phyloP scores from a whole-genome alignment of 805 yeast genomes.

The Ogataea populi-albae region DNA sequence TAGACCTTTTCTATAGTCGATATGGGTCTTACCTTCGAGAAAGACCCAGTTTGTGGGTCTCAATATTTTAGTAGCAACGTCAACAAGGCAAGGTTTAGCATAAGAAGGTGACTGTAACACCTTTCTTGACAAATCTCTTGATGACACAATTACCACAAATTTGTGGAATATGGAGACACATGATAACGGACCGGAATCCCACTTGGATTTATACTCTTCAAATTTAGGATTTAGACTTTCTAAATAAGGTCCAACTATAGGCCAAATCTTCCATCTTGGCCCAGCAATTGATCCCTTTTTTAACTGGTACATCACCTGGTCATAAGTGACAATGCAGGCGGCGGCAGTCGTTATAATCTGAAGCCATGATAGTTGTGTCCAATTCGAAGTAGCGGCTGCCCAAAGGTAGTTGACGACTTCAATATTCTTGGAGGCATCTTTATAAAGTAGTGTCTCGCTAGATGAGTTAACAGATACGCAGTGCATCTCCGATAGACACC shows the following conservation, averaged over 20 bases:
- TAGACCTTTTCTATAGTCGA: constrained; percentile 86
- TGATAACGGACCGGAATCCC: constrained; percentile 92
- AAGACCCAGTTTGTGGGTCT: constrained; percentile 98
- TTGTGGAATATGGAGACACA: constrained; percentile 98
- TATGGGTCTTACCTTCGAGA: constrained; percentile 92
- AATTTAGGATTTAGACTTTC: constrained; percentile 95
- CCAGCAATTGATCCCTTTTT: constrained; percentile 91
- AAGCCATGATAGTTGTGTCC: constrained; percentile 46
- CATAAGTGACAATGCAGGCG: constrained; percentile 54
- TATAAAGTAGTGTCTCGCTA: constrained; percentile 6
- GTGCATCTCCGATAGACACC: constrained; percentile 15
- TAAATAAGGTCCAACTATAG: constrained; percentile 92
- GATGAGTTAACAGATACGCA: constrained; percentile 12
- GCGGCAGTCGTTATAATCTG: constrained; percentile 47
- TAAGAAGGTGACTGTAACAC: constrained; percentile 78
- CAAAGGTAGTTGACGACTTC: constrained; percentile 4
- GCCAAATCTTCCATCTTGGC: constrained; percentile 85
- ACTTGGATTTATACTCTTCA: constrained; percentile 86
- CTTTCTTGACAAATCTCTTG: constrained; percentile 85
- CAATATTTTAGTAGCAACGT: constrained; percentile 89
- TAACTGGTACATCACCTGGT: constrained; percentile 73
- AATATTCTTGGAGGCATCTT: constrained; percentile 7
- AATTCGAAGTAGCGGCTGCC: constrained; percentile 6
- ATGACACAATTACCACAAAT: constrained; percentile 90
- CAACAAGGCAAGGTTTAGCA: constrained; percentile 97